Percentiles rank a stretch among this genome's conserved stretches.
phyloP scores from a whole-genome alignment of 768 basidiomycete species.

The Wakefieldia striispora region DNA sequence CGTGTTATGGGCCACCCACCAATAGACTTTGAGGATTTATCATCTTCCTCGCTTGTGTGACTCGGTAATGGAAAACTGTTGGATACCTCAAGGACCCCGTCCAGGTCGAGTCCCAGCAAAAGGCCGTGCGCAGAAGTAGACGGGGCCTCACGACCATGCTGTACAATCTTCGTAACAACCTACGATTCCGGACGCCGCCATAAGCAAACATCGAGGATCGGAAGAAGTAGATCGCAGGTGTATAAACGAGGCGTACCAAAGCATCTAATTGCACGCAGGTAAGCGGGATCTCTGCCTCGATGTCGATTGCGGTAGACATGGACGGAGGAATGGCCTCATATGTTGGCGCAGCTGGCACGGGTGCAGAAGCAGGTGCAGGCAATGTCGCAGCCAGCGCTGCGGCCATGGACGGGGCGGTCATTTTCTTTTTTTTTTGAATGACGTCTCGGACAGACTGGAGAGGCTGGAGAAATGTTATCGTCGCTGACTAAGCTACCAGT shows the following conservation, averaged over 20 bases:
- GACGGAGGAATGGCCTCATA: conserved; percentile 90
- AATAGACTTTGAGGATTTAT: conserved; percentile 72
- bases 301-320: conserved; percentile 91
- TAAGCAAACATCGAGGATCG: conserved; percentile 9
- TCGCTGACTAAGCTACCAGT: conserved; percentile 22
- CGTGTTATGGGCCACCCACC: conserved; percentile 44
- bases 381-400: conserved; percentile 86
- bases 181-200: conserved; percentile 30
- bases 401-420: conserved; percentile 86
- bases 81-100: conserved; percentile 86
- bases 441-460: not conserved
- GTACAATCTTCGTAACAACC: conserved; percentile 93
- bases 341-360: conserved; percentile 59
- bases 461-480: no score
- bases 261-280: conserved; percentile 82
- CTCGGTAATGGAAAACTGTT: conserved; percentile 86
- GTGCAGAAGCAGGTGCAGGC: conserved; percentile 57
- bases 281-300: conserved; percentile 85
- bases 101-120: conserved; percentile 87
- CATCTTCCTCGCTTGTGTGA: conserved; percentile 72
- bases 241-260: conserved; percentile 53
- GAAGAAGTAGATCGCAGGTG: conserved; percentile 2
- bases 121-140: conserved; percentile 79
- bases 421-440: conserved; percentile 25
- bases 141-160: conserved; percentile 80